Evolutionary conservation across 2,329 filamentous ascomycete species (phyloP).

Genomic region (Pseudogymnoascus sp.): DNA sequence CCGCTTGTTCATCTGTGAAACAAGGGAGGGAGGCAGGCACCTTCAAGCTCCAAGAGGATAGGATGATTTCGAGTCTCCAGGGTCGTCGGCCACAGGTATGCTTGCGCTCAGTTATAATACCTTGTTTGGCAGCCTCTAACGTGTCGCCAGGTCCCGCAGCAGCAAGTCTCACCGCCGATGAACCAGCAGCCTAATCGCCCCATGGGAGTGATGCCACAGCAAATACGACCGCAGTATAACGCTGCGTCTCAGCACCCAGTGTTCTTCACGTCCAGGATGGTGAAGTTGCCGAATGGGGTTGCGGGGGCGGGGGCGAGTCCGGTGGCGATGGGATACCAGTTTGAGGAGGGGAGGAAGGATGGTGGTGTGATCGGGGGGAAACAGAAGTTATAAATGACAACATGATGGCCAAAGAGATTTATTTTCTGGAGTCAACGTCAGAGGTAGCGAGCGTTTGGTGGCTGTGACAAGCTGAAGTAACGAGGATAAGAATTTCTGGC

Average conservation of each 20-base stretch:
- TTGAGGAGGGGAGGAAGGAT: slow-evolving; percentile 1
- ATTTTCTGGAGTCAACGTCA: not conserved
- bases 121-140: not conserved
- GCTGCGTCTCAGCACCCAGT: not conserved
- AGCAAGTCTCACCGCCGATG: not conserved
- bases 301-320: not conserved
- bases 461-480: not conserved
- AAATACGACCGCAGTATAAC: slow-evolving; percentile 2
- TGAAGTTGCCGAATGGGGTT: slow-evolving; percentile 3
- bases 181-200: not conserved
- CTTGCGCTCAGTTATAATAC: too few species aligned
- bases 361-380: not conserved
- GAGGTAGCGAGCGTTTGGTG: not conserved
- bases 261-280: not conserved
- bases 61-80: not conserved
- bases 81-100: not conserved
- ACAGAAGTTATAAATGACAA: not conserved
- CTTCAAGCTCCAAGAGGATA: not conserved
- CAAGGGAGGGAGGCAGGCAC: not conserved
- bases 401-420: too few species aligned
- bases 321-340: not conserved
- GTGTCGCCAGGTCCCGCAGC: not conserved
- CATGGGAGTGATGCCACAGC: not conserved
- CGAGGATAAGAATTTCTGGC: not conserved
- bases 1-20: not conserved